Evolutionary conservation across 1,139 yeast genomes (phyloP).

Genomic region (Yamadazyma mexicana): DNA sequence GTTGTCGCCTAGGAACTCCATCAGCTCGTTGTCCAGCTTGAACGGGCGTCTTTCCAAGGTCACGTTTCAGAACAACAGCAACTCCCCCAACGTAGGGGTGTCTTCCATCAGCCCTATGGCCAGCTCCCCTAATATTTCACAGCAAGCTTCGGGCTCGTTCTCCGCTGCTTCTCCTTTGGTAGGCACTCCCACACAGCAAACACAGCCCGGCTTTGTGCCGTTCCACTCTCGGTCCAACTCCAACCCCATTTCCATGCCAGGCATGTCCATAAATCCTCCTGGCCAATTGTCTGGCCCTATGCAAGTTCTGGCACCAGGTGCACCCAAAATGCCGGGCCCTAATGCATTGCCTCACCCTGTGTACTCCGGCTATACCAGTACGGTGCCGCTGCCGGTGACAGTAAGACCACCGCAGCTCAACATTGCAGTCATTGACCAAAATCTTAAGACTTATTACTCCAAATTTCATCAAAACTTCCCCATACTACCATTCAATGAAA

Average conservation of each 20-base stretch:
- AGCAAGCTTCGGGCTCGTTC: background rate
- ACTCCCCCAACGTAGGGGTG: slow-evolving; percentile 1
- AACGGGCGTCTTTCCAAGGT: slow-evolving; percentile 42
- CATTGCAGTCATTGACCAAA: slow-evolving; percentile 3
- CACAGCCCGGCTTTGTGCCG: slow-evolving; percentile 4
- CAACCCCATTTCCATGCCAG: no score
- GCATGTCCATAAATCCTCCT: background rate
- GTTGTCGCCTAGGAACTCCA: slow-evolving; percentile 48
- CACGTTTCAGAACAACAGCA: slow-evolving; percentile 7
- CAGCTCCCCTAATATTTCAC: slow-evolving; percentile 1
- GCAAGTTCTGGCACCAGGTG: background rate
- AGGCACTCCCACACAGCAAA: background rate
- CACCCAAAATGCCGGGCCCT: background rate
- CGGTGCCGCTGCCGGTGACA: background rate
- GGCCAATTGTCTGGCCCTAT: background rate
- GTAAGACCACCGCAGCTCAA: slow-evolving; percentile 1
- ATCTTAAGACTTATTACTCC: slow-evolving; percentile 40
- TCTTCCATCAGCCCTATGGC: slow-evolving; percentile 1
- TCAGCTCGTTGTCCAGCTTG: slow-evolving; percentile 45
- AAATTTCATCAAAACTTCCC: slow-evolving; percentile 59
- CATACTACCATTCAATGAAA: slow-evolving; percentile 51
- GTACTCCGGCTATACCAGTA: background rate
- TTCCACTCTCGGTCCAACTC: slow-evolving; percentile 4
- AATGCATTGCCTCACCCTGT: background rate
- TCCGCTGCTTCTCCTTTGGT: slow-evolving; percentile 6